Percentiles rank a stretch among this genome's conserved stretches.
Evolutionary conservation across 2,329 filamentous ascomycete genomes (phyloP).

Genomic region (Alternaria arbusti): DNA sequence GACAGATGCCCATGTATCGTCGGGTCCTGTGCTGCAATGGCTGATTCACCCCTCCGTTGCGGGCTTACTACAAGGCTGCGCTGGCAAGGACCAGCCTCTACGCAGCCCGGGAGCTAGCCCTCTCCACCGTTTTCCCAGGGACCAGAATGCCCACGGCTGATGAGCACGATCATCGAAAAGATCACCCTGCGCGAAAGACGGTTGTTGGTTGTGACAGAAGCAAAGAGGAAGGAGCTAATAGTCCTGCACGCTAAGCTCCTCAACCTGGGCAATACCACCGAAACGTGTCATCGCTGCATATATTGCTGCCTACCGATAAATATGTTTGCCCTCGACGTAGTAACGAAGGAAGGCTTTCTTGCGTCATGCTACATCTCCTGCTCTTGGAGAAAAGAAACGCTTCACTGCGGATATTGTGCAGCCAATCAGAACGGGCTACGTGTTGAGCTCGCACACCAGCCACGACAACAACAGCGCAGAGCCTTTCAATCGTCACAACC

Average conservation of each 20-base stretch:
- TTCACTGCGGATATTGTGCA: conserved; percentile 17
- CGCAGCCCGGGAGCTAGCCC: conserved; percentile 20
- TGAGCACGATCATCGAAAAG: conserved; percentile 4
- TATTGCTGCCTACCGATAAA: background rate
- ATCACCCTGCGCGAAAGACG: background rate
- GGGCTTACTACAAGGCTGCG: conserved; percentile 7
- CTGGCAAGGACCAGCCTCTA: conserved; percentile 21
- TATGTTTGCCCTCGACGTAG: background rate
- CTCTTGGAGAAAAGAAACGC: conserved; percentile 9
- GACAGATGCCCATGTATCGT: background rate
- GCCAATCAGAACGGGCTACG: conserved; percentile 41
- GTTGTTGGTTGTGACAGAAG: background rate
- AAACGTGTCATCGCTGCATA: background rate
- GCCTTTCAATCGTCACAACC: conserved; percentile 6
- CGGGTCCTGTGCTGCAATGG: background rate
- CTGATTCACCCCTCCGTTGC: background rate
- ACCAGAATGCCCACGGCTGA: conserved; percentile 3
- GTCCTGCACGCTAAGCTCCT: background rate
- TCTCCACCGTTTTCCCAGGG: conserved; percentile 10
- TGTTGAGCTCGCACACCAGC: conserved; percentile 30
- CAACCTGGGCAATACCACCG: background rate
- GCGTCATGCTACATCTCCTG: conserved; percentile 7
- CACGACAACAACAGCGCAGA: conserved; percentile 28
- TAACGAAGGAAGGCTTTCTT: background rate
- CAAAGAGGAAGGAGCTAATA: background rate